Evolutionary conservation across 1,139 yeast genomes (phyloP).

Genomic region (Waltiozyma sp.): DNA sequence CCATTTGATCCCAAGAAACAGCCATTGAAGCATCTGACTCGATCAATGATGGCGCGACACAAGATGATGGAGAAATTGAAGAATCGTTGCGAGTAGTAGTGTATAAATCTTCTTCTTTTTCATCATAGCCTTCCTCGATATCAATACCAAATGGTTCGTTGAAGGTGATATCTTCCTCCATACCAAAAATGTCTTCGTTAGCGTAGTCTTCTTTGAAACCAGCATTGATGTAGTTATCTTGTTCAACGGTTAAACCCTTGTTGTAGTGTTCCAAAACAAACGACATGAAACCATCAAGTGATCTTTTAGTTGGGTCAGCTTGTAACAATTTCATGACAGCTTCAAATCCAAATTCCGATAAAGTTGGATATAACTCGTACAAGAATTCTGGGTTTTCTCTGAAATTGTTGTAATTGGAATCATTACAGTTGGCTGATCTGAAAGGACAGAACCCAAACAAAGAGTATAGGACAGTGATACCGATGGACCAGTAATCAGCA

Average conservation of each 20-base stretch:
- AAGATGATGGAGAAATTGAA: background rate
- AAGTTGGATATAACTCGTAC: slow-evolving; percentile 58
- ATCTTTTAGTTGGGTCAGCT: slow-evolving; percentile 15
- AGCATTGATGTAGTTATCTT: slow-evolving; percentile 2
- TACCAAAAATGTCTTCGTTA: slow-evolving; percentile 6
- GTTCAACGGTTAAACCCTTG: slow-evolving; percentile 7
- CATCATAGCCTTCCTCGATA: background rate
- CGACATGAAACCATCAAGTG: slow-evolving; percentile 8
- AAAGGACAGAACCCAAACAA: slow-evolving; percentile 86
- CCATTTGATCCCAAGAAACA: slow-evolving; percentile 10
- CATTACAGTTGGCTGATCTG: slow-evolving; percentile 51
- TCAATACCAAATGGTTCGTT: background rate
- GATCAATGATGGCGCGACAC: slow-evolving; percentile 6
- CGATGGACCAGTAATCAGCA: slow-evolving; percentile 87
- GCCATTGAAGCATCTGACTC: slow-evolving; percentile 5
- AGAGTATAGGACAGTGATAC: slow-evolving; percentile 68
- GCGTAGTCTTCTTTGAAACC: slow-evolving; percentile 1
- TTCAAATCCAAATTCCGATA: slow-evolving; percentile 16
- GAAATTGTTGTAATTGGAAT: slow-evolving; percentile 61
- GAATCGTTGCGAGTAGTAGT: background rate
- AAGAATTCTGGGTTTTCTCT: slow-evolving; percentile 60
- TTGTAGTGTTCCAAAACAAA: slow-evolving; percentile 6
- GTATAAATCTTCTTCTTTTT: background rate
- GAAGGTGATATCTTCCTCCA: slow-evolving; percentile 6
- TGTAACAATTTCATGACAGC: slow-evolving; percentile 14